Base-by-base conservation (phyloP, 1,284 basidiomycete genomes). In the Cutaneotrichosporon sp. region DNA sequence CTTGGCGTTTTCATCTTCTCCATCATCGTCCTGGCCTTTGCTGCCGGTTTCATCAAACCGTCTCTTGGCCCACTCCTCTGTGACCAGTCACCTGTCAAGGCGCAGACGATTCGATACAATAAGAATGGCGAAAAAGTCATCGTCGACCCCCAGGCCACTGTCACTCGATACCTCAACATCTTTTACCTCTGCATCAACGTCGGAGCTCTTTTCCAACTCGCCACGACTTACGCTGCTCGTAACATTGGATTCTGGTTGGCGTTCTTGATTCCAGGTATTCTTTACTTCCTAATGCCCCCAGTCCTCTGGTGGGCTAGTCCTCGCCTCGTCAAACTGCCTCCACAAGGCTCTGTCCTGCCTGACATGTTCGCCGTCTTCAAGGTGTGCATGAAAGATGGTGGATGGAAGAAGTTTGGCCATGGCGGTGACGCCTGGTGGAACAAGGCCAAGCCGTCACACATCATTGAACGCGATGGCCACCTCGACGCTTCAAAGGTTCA, bases 251-350 rank as follows among this genome's bases (percentile, higher is more conserved):
- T 80, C 72, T 82, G 80, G 80, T 74, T 82, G 30, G 79, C 79
- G 38, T 84, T 74, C 76, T 74, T 82, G n/a, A 65, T 83, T 7
- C 83, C 83, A 7, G 82, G 81, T 56, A 76, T 83, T 65, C 69
- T 84, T 60, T 84, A 83, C 72, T 68, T 80, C 56, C 62, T 82
- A 56, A 40, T 40, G 38, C 38, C 38, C 38, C 38, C 16, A 1
- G 38, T 66, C 18, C 49, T 60, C 51, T 53, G 59, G 22, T 64
- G 57, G 57, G 62, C 62, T 10, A 46, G 50, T 22, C 57, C 57
- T 18, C 63, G 61, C 32, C 66, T 73, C 57, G 66, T 81, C 58
- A 77, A 77, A 56, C 72, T 73, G 64, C 82, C 83, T 60, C 82
- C 83, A 2, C 73, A 79, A 30, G 83, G 83, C n/a, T 82, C 82